Percentiles rank a stretch among this genome's conserved stretches.
phyloP scores from a whole-genome alignment of 768 basidiomycete genomes.

The Termitomyces sp. region DNA sequence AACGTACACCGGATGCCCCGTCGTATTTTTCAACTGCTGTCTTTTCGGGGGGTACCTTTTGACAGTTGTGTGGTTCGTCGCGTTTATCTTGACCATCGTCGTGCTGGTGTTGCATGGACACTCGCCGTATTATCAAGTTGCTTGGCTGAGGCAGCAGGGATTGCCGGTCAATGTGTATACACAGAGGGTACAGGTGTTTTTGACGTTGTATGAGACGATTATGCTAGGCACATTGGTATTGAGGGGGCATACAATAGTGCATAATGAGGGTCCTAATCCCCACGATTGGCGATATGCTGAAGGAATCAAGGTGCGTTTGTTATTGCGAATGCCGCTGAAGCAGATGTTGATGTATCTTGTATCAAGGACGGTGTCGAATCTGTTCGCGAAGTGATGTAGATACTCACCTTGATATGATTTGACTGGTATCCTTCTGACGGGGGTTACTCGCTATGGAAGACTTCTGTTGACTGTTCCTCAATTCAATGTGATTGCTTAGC shows the following conservation, averaged over 20 bases:
- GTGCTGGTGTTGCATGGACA: conserved; percentile 18
- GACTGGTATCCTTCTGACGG: neutral
- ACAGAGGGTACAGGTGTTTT: conserved; percentile 26
- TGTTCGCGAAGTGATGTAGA: neutral
- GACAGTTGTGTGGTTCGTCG: conserved; percentile 26
- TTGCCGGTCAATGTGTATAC: conserved; percentile 24
- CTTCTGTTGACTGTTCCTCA: neutral
- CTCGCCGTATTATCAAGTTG: conserved; percentile 14
- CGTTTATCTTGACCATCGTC: conserved; percentile 25
- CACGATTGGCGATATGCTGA: conserved; percentile 25
- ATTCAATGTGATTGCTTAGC: neutral
- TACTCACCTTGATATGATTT: neutral
- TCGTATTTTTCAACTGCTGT: conserved; percentile 30
- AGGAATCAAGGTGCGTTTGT: conserved; percentile 7
- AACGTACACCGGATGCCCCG: conserved; percentile 21
- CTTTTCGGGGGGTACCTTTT: conserved; percentile 27
- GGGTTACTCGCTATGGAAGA: neutral
- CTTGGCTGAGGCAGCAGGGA: conserved; percentile 20
- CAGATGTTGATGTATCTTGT: neutral
- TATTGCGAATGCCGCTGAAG: neutral
- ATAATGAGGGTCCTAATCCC: conserved; percentile 26
- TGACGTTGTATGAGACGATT: conserved; percentile 22
- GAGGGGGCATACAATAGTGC: conserved; percentile 25
- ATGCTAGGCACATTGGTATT: conserved; percentile 23
- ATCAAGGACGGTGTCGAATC: conserved; percentile 9